A percentile compares a stretch with the other conserved stretches of the same genome.
Evolutionary conservation across 306 rosid species (phyloP).

Genomic region (Corylus americana): DNA sequence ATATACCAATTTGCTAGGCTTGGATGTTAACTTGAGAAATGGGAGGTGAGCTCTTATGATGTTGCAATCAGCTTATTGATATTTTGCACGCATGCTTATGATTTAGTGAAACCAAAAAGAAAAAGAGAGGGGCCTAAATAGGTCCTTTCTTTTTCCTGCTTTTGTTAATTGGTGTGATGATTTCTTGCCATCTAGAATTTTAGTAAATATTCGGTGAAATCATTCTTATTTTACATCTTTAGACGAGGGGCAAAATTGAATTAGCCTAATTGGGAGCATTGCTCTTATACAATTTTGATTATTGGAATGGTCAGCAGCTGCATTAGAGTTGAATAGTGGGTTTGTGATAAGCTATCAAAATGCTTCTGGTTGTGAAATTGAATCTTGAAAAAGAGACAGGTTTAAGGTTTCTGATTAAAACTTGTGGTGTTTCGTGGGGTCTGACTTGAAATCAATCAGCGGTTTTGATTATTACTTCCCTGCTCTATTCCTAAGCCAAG

Average conservation of each 20-base stretch:
- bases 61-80: background rate
- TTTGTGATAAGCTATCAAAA: background rate
- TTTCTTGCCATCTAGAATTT: background rate
- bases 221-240: background rate
- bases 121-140: background rate
- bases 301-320: background rate
- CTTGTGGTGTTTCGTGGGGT: background rate
- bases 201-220: background rate
- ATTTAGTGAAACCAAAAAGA: background rate
- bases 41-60: conserved; percentile 65
- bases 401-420: background rate
- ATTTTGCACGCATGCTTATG: background rate
- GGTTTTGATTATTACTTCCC: background rate
- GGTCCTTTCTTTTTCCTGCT: background rate
- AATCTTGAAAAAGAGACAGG: background rate
- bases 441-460: background rate
- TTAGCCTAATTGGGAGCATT: background rate
- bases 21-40: conserved; percentile 65
- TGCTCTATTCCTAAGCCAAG: background rate
- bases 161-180: background rate
- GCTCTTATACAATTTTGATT: background rate
- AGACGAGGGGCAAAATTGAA: background rate
- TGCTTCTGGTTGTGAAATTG: background rate
- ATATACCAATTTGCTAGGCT: conserved; percentile 85
- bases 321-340: background rate